These are phyloP conservation scores for Lotmaria passim DNA, from an alignment of 208 protist genomes.

Conservation along the genomic window DNA sequence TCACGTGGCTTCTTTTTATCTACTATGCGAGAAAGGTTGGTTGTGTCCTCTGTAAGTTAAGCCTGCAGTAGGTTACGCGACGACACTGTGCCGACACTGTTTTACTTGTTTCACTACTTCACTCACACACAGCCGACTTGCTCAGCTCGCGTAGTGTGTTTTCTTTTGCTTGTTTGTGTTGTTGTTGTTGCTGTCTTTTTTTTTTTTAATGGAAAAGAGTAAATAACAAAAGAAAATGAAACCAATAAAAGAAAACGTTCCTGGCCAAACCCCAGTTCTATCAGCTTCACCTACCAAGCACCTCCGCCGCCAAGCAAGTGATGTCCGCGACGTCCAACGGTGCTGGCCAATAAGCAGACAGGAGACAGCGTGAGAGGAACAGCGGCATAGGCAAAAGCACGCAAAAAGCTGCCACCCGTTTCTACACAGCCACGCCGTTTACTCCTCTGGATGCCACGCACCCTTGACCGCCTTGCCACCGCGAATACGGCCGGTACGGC, in stretches of 20 bases:
- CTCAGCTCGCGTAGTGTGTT: too few relatives aligned
- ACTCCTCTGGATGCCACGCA: conserved; percentile 91
- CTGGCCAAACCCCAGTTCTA: background rate
- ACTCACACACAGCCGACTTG: too few relatives aligned
- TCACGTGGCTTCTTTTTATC: too few relatives aligned
- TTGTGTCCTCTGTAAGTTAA: too few relatives aligned
- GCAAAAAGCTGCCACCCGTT: background rate
- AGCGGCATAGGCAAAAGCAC: background rate
- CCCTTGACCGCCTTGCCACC: conserved; percentile 91
- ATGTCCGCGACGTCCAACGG: too few relatives aligned
- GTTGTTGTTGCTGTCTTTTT: background rate
- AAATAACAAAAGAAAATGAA: background rate
- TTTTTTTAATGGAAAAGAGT: background rate
- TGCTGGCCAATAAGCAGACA: too few relatives aligned
- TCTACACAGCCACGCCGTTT: conserved; percentile 10
- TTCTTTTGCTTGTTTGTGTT: background rate
- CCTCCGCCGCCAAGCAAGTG: too few relatives aligned
- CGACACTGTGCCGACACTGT: too few relatives aligned
- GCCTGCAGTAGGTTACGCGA: too few relatives aligned
- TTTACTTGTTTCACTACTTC: too few relatives aligned
- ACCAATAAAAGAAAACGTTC: background rate
- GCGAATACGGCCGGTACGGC: conserved; percentile 97
- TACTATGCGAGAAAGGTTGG: too few relatives aligned
- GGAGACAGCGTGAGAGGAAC: background rate
- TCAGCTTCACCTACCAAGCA: background rate